A percentile compares a stretch with the other conserved stretches of the same genome.
phyloP scores from a whole-genome alignment of 2,329 filamentous ascomycete species.

The Hypoxylon sp. region DNA sequence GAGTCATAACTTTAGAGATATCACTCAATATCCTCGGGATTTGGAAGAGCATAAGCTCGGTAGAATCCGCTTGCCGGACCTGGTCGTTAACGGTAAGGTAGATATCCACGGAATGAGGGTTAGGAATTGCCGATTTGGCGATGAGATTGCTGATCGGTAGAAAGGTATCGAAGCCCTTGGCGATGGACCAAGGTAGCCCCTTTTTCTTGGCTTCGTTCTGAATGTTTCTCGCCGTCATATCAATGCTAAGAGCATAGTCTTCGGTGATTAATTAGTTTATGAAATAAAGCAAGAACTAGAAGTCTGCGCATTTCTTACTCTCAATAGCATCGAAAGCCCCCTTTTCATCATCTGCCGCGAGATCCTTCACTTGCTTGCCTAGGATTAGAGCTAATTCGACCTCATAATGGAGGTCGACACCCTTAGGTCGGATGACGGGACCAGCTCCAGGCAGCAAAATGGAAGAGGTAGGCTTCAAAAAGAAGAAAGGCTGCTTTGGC shows the following conservation, averaged over 20 bases:
- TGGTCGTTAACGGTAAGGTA: conserved; percentile 87
- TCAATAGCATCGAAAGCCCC: conserved; percentile 87
- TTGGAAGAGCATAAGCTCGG: conserved; percentile 93
- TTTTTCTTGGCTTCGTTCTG: conserved; percentile 98
- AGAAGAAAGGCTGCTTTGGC: conserved; percentile 98
- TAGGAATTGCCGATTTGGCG: conserved; percentile 81
- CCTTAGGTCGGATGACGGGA: conserved; percentile 84
- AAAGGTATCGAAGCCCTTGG: conserved; percentile 99
- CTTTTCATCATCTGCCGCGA: conserved; percentile 79
- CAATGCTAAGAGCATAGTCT: conserved; percentile 92
- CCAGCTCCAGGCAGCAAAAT: conserved; percentile 85
- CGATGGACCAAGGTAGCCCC: conserved; percentile 94
- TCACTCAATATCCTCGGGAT: conserved; percentile 91
- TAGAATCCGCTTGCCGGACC: conserved; percentile 85
- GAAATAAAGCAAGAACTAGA: conserved; percentile 2
- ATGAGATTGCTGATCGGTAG: conserved; percentile 88
- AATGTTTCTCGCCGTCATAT: conserved; percentile 96
- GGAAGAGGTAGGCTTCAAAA: conserved; percentile 92
- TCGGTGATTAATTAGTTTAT: conserved; percentile 33
- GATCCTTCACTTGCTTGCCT: conserved; percentile 82
- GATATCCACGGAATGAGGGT: conserved; percentile 90
- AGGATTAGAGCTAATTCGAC: conserved; percentile 94
- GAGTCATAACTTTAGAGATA: conserved; percentile 94
- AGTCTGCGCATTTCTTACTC: conserved; percentile 64
- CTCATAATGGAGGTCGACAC: conserved; percentile 92